phyloP scores from a whole-genome alignment of 352 stramenopile species.

The Globisporangium ultimum region DNA sequence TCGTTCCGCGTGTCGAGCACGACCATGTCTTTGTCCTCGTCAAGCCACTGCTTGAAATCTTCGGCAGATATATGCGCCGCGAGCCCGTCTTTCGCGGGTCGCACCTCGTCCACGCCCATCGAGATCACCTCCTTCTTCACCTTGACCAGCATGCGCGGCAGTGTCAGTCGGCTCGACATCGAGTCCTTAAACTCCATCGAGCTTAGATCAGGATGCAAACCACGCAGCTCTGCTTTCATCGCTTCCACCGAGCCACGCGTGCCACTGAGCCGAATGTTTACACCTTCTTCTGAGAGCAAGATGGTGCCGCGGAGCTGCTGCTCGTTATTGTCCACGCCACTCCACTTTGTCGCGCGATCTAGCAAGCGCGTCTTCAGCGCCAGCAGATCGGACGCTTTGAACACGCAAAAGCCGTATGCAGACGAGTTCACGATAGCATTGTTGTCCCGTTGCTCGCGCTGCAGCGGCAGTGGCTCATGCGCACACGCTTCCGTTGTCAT shows the following conservation, averaged over 20 bases:
- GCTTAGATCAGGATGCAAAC: slow-evolving; percentile 22
- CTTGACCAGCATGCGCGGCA: slow-evolving; percentile 69
- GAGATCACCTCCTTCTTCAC: slow-evolving; percentile 80
- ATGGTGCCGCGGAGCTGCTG: slow-evolving; percentile 59
- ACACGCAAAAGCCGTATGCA: slow-evolving; percentile 72
- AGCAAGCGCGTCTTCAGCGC: slow-evolving; percentile 37
- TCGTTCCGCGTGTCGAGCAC: slow-evolving; percentile 72
- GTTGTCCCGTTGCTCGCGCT: neutral
- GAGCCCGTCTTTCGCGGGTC: slow-evolving; percentile 43
- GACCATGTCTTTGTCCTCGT: slow-evolving; percentile 62
- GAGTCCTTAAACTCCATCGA: slow-evolving; percentile 70
- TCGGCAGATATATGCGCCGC: slow-evolving; percentile 54
- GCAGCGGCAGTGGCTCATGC: neutral
- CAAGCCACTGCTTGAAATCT: slow-evolving; percentile 69
- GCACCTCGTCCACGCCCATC: slow-evolving; percentile 47
- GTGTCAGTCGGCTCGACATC: slow-evolving; percentile 41
- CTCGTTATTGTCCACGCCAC: slow-evolving; percentile 1
- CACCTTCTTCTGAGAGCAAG: slow-evolving; percentile 54
- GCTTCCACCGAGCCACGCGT: slow-evolving; percentile 28
- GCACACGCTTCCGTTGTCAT: slow-evolving; percentile 11
- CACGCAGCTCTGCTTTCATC: slow-evolving; percentile 47
- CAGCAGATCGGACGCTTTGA: slow-evolving; percentile 30
- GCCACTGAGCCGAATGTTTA: slow-evolving; percentile 68
- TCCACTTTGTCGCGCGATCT: slow-evolving; percentile 8
- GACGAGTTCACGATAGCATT: slow-evolving; percentile 57